phyloP scores from a whole-genome alignment of 306 rosid species.

The Myrica gale region DNA sequence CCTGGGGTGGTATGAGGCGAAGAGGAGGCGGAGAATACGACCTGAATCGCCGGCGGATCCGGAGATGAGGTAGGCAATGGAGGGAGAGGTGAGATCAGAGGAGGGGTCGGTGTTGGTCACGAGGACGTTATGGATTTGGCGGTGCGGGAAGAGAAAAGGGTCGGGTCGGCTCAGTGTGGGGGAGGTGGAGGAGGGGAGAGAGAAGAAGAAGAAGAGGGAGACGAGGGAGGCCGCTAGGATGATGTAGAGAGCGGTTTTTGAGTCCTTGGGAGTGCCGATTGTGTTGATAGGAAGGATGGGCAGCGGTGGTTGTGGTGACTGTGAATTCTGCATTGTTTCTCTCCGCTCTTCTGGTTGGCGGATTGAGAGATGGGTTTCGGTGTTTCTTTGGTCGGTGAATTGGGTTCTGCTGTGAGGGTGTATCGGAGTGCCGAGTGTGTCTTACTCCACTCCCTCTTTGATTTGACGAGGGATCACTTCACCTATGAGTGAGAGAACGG shows the following conservation, averaged over 20 bases:
- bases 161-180: constrained; percentile 43
- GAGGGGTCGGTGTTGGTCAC: constrained; percentile 40
- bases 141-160: constrained; percentile 67
- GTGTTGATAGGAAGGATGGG: constrained; percentile 7
- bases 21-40: constrained; percentile 62
- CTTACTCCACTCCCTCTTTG: not conserved
- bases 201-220: constrained; percentile 40
- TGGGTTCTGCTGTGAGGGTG: not conserved
- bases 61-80: constrained; percentile 70
- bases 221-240: constrained; percentile 50
- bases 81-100: constrained; percentile 58
- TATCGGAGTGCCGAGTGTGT: not conserved
- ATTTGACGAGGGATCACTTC: too few species aligned
- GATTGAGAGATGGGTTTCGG: not conserved
- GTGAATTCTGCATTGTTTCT: constrained; percentile 36
- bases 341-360: not conserved
- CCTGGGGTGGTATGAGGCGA: constrained; percentile 64
- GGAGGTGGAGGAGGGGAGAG: constrained; percentile 25
- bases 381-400: not conserved
- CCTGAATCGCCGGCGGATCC: constrained; percentile 58
- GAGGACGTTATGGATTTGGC: constrained; percentile 42
- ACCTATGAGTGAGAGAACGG: too few species aligned
- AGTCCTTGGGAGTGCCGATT: constrained; percentile 44
- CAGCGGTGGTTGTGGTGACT: not conserved
- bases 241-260: constrained; percentile 52